Percentiles rank a stretch among this genome's conserved stretches.
phyloP scores from a whole-genome alignment of 768 basidiomycete species.

The Naganishia friedmannii region DNA sequence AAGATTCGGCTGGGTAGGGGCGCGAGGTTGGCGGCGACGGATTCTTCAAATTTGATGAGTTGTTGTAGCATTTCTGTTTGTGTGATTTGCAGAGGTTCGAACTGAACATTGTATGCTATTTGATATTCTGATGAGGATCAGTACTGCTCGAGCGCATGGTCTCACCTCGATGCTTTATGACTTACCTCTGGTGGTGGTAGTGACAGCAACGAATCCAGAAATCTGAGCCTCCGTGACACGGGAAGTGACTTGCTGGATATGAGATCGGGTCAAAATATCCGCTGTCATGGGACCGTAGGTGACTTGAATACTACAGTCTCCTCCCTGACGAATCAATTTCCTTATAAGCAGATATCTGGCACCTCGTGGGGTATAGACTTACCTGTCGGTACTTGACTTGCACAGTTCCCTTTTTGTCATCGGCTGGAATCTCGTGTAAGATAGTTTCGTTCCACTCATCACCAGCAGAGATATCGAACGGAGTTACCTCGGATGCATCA shows the following conservation, averaged over 20 bases:
- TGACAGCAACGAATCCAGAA: slow-evolving; percentile 58
- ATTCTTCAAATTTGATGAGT: slow-evolving; percentile 54
- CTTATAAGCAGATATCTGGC: too few species aligned
- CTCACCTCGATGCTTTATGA: neutral
- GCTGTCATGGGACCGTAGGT: slow-evolving; percentile 63
- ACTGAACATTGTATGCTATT: slow-evolving; percentile 56
- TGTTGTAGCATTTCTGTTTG: slow-evolving; percentile 56
- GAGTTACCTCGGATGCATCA: neutral
- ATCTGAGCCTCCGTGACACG: slow-evolving; percentile 52
- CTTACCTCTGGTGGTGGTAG: slow-evolving; percentile 62
- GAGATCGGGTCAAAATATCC: slow-evolving; percentile 60
- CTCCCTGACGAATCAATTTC: slow-evolving; percentile 59
- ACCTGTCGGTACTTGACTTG: slow-evolving; percentile 62
- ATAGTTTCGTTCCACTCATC: slow-evolving; percentile 52
- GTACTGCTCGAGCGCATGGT: neutral
- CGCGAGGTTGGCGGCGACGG: slow-evolving; percentile 55
- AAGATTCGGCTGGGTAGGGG: slow-evolving; percentile 60
- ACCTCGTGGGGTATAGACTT: too few species aligned
- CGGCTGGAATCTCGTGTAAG: slow-evolving; percentile 48
- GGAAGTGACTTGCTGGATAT: slow-evolving; percentile 57
- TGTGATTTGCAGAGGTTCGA: slow-evolving; percentile 55
- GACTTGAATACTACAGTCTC: slow-evolving; percentile 64
- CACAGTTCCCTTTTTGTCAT: slow-evolving; percentile 39
- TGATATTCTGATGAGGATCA: neutral
- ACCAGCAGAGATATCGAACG: slow-evolving; percentile 34